Conservation (phyloP, 164 flowering plant species). For the Aristolochia fimbriata region DNA sequence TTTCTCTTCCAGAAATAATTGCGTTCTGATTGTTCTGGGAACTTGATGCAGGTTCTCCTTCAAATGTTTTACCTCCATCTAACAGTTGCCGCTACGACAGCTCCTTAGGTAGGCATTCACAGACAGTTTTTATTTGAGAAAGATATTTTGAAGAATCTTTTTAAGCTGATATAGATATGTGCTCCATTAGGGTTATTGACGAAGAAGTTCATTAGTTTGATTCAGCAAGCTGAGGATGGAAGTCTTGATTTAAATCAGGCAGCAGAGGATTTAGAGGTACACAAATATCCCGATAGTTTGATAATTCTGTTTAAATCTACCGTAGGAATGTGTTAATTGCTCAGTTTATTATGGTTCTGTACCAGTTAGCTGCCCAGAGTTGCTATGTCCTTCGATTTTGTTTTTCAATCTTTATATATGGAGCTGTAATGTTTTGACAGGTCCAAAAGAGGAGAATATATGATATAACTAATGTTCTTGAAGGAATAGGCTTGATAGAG, state of each 20-base stretch:
- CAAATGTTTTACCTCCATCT: conserved; percentile 20
- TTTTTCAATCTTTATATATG: neutral
- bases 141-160: neutral
- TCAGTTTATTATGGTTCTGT: neutral
- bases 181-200: conserved; percentile 62
- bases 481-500: conserved; percentile 91
- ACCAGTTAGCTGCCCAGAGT: neutral
- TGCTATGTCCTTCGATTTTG: neutral
- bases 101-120: conserved; percentile 35
- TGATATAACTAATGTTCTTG: conserved; percentile 95
- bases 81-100: conserved; percentile 48
- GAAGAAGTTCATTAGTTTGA: conserved; percentile 79
- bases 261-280: conserved; percentile 82
- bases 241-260: conserved; percentile 87
- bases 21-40: neutral
- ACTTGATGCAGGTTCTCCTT: conserved; percentile 14
- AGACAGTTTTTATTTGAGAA: neutral
- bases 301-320: neutral
- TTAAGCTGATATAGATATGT: neutral
- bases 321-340: neutral
- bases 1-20: neutral
- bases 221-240: conserved; percentile 90
- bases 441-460: conserved; percentile 91
- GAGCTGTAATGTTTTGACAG: conserved; percentile 21
- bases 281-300: neutral